Percentiles rank a stretch among this genome's conserved stretches.
Evolutionary conservation across 1,284 basidiomycete species (phyloP).

Genomic region (Agroathelia rolfsii): DNA sequence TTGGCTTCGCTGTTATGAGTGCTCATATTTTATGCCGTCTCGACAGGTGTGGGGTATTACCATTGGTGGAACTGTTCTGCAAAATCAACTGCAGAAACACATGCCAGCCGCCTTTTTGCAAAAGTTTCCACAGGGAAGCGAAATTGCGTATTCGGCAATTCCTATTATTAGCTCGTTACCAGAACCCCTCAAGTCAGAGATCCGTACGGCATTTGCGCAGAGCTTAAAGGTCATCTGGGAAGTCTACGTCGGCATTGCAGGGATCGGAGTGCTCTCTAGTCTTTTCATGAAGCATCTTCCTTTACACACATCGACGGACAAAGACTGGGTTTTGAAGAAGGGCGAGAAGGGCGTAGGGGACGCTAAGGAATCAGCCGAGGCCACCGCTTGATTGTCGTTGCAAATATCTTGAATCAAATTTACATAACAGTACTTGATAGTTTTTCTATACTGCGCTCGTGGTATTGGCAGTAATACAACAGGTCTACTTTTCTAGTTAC

Average conservation of each 20-base stretch:
- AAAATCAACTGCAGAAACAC: conserved; percentile 4
- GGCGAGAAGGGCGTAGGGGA: not conserved
- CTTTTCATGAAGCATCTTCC: conserved; percentile 6
- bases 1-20: not conserved
- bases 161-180: not conserved
- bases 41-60: conserved; percentile 8
- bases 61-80: conserved; percentile 6
- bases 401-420: too few species aligned
- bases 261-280: conserved; percentile 5
- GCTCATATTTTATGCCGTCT: not conserved
- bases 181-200: conserved; percentile 1
- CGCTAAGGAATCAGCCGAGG: not conserved
- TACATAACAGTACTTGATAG: too few species aligned
- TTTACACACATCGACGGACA: not conserved
- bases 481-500: too few species aligned
- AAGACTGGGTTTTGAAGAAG: conserved; percentile 1
- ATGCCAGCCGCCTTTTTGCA: not conserved
- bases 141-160: conserved; percentile 7
- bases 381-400: too few species aligned
- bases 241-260: conserved; percentile 5
- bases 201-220: conserved; percentile 7
- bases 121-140: not conserved
- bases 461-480: too few species aligned
- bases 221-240: conserved; percentile 7
- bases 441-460: too few species aligned